Conservation (phyloP, 164 flowering plant genomes). For the Umbilicus rupestris region DNA sequence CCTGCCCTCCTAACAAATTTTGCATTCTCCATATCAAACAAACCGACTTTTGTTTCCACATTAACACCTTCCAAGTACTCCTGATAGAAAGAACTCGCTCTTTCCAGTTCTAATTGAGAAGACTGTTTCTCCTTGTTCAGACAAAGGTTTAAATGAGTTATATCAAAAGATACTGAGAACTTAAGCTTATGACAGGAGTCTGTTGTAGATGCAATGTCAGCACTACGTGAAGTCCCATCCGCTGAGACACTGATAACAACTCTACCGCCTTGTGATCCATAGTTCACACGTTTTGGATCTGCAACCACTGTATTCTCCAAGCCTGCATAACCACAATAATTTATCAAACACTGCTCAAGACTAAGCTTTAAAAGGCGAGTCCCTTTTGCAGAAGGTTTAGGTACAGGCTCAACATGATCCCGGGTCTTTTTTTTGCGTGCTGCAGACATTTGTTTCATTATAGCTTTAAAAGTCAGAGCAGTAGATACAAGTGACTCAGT, state of each 20-base stretch:
- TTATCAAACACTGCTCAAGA: constrained; percentile 74
- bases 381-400: constrained; percentile 73
- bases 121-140: constrained; percentile 84
- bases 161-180: constrained; percentile 66
- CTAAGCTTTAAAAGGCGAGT: constrained; percentile 52
- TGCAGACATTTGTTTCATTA: constrained; percentile 47
- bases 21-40: constrained; percentile 93
- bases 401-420: constrained; percentile 30
- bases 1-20: constrained; percentile 86
- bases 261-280: constrained; percentile 95
- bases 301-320: constrained; percentile 62
- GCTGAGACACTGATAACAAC: constrained; percentile 47
- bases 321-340: constrained; percentile 55
- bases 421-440: constrained; percentile 33
- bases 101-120: constrained; percentile 75
- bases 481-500: constrained; percentile 68
- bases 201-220: constrained; percentile 51
- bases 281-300: constrained; percentile 91
- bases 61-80: constrained; percentile 43
- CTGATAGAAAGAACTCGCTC: constrained; percentile 76
- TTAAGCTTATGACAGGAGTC: constrained; percentile 41
- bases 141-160: constrained; percentile 60
- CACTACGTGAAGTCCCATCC: constrained; percentile 86
- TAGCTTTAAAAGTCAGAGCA: constrained; percentile 54
- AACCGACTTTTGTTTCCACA: constrained; percentile 41